A percentile compares a stretch with the other conserved stretches of the same genome.
Conservation (phyloP, 1,139 yeast species). For the Kurtzmaniella quercitrusa region DNA sequence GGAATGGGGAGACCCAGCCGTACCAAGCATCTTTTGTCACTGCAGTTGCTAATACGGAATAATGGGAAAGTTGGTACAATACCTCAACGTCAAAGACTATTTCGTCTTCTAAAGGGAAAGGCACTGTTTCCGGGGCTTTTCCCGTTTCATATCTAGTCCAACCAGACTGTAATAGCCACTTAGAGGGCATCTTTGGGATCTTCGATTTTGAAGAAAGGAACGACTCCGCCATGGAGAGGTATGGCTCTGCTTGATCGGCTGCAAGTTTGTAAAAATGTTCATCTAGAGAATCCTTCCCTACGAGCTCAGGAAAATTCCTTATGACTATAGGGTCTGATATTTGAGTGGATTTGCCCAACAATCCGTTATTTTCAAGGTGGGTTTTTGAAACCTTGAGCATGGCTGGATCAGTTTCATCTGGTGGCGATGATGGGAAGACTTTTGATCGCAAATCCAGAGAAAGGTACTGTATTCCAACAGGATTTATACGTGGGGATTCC, state of each 20-base stretch:
- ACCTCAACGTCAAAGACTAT: constrained; percentile 90
- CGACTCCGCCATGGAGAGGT: constrained; percentile 42
- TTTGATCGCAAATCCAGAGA: constrained; percentile 55
- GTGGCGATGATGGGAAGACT: constrained; percentile 47
- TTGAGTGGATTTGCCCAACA: constrained; percentile 80
- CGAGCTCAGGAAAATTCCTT: constrained; percentile 57
- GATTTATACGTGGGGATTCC: constrained; percentile 58
- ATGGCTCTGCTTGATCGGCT: constrained; percentile 55
- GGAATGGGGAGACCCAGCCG: constrained; percentile 88
- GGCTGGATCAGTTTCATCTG: constrained; percentile 24
- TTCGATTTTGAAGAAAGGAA: constrained; percentile 25
- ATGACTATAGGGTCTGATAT: constrained; percentile 59
- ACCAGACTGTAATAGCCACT: constrained; percentile 63
- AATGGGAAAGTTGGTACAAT: constrained; percentile 67
- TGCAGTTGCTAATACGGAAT: constrained; percentile 81
- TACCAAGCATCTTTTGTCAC: constrained; percentile 83
- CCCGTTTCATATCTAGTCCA: constrained; percentile 75
- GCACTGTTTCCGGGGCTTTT: constrained; percentile 52
- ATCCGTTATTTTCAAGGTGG: constrained; percentile 59
- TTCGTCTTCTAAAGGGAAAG: constrained; percentile 60
- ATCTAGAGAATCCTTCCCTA: constrained; percentile 61
- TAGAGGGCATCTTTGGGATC: constrained; percentile 46
- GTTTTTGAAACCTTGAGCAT: constrained; percentile 55
- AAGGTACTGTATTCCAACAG: constrained; percentile 63
- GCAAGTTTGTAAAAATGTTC: constrained; percentile 86